Base-by-base conservation (phyloP, 192 early-diverging fungal genomes). In the Gonapodya prolifera region DNA sequence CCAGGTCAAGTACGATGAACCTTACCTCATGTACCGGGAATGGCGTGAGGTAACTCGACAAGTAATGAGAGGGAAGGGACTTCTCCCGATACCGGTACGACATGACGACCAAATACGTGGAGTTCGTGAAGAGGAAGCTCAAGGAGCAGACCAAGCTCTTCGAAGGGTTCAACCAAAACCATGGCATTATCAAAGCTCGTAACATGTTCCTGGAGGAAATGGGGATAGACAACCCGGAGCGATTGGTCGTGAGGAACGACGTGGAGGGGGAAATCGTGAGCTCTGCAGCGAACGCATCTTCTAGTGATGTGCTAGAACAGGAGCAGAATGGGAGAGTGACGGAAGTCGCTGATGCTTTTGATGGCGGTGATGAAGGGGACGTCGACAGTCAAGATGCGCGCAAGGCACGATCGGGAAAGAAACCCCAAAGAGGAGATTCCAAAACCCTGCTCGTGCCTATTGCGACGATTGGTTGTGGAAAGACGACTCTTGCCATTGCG, bases 1-100 rank as follows among this genome's bases (percentile, higher is more conserved):
- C 8, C 23, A 73, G 71, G 87, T 96, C 84, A 98, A 98, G 80
- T 96, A 92, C 80, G 94, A 99, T 73, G 91, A 94, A 80, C 93
- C 94, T 0, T 99, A 99, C 73, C 81, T 98, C 34, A 91, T 96
- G 89, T 99, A 92, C 84, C 88, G 95, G 31, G 97, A 99, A 75
- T 99, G 96, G 93, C 87, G 97, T n/a, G 96, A 98, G 79, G 79
- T 96, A 2, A 99, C 97, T 8, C 91, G 90, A 78, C 76, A 75
- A 23, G 75, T 95, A 0, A 78, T 93, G 2, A 34, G 70, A 2
- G 82, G 82, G 13, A 82, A 83, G 35, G n/a, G 77, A 88, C 0
- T 75, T 31, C 75, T 82, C 78, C 75, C 77, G 77, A 33, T 79
- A 79, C 69, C 79, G 71, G 1, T 91, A 91, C 75, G 82, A 82